Percentiles rank a stretch among this genome's conserved stretches.
Evolutionary conservation across 2,329 filamentous ascomycete species (phyloP).

Genomic region (Penicillium sp.): DNA sequence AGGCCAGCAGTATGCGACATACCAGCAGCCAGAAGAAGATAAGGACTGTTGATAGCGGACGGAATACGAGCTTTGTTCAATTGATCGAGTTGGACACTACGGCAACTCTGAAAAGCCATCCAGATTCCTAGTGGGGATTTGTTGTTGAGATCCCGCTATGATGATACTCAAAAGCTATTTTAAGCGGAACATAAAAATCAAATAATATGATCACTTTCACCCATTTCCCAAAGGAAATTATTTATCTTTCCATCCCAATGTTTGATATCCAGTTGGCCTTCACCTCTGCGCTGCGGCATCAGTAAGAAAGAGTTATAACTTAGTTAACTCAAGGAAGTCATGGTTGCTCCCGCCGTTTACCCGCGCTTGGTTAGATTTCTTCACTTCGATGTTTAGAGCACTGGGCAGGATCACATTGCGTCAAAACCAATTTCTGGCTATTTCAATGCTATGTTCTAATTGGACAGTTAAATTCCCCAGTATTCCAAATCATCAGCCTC

Average conservation of each 20-base stretch:
- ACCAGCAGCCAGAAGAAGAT: slow-evolving; percentile 1
- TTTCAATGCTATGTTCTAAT: slow-evolving; percentile 1
- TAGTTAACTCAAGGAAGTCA: slow-evolving; percentile 1
- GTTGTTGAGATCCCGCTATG: not conserved
- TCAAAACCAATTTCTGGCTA: slow-evolving; percentile 1
- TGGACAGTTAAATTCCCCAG: slow-evolving; percentile 2
- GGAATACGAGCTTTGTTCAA: slow-evolving; percentile 4
- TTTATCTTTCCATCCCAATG: too few relatives aligned
- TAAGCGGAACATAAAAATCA: too few relatives aligned
- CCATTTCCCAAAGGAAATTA: too few relatives aligned
- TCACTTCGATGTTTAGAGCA: slow-evolving; percentile 2
- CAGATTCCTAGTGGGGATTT: not conserved
- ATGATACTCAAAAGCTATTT: too few relatives aligned
- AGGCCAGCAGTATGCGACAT: not conserved
- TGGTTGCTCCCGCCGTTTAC: slow-evolving; percentile 3
- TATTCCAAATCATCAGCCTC: not conserved
- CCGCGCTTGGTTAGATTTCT: slow-evolving; percentile 3
- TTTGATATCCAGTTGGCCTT: too few relatives aligned
- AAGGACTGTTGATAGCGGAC: not conserved
- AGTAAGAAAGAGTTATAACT: too few relatives aligned
- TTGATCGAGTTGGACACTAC: slow-evolving; percentile 4
- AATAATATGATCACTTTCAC: too few relatives aligned
- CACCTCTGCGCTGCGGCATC: too few relatives aligned
- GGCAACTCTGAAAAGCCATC: not conserved
- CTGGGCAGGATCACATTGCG: slow-evolving; percentile 1